A percentile compares a stretch with the other conserved stretches of the same genome.
Evolutionary conservation across 2,329 filamentous ascomycete species (phyloP).

Genomic region (Xylariaceae sp.): DNA sequence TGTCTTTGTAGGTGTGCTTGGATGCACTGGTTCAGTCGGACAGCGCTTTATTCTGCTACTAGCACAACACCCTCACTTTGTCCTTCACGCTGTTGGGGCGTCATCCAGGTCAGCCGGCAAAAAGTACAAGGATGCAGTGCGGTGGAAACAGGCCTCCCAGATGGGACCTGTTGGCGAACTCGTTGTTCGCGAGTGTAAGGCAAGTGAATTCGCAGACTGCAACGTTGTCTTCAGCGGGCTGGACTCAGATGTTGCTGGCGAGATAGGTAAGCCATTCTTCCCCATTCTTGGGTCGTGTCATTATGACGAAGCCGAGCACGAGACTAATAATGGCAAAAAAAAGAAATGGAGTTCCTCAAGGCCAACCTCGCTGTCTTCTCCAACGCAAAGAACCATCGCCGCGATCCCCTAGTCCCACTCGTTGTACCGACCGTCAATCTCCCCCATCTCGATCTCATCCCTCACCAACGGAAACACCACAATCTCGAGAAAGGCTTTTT

Average conservation of each 20-base stretch:
- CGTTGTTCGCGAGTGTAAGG: conserved; percentile 83
- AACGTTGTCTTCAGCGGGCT: conserved; percentile 93
- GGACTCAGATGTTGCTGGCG: conserved; percentile 90
- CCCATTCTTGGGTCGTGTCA: not conserved
- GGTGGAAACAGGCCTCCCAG: conserved; percentile 89
- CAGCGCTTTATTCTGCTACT: conserved; percentile 95
- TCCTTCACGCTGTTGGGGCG: conserved; percentile 87
- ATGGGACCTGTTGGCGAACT: conserved; percentile 83
- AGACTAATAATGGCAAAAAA: not conserved
- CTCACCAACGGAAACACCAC: conserved; percentile 81
- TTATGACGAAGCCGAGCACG: not conserved
- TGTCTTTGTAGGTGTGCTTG: conserved; percentile 68
- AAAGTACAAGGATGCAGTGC: conserved; percentile 91
- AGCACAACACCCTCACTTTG: conserved; percentile 84
- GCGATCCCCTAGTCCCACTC: conserved; percentile 86
- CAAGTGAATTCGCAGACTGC: conserved; percentile 85
- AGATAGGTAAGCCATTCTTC: conserved; percentile 70
- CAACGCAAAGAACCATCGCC: conserved; percentile 97
- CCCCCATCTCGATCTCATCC: conserved; percentile 83
- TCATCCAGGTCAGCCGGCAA: conserved; percentile 90
- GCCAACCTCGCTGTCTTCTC: conserved; percentile 92
- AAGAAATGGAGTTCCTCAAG: conserved; percentile 89
- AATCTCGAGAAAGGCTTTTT: conserved; percentile 84
- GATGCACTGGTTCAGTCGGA: conserved; percentile 92
- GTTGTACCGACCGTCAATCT: conserved; percentile 97